Evolutionary conservation across 176 grass and related monocot genomes (phyloP).

Genomic region (Phyllostachys edulis): DNA sequence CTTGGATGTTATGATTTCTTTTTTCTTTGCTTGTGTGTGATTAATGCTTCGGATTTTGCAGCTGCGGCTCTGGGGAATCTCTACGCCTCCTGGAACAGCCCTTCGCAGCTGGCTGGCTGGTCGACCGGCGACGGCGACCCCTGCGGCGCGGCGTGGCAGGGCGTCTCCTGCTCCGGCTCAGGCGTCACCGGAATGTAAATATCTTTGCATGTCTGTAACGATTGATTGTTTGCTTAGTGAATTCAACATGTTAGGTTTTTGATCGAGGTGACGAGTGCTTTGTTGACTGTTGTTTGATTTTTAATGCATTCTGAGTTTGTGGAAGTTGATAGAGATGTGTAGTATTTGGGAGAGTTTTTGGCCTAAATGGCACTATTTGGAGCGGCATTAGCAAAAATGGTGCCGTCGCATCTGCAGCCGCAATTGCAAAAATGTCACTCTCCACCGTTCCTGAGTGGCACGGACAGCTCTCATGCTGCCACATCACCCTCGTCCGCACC

Average conservation of each 20-base stretch:
- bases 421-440: too few relatives aligned
- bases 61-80: slow-evolving; percentile 82
- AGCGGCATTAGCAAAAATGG: too few relatives aligned
- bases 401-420: too few relatives aligned
- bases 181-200: slow-evolving; percentile 86
- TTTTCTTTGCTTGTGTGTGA: background rate
- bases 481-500: too few relatives aligned
- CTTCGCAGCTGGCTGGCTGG: slow-evolving; percentile 80
- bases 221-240: background rate
- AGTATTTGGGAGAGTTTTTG: slow-evolving; percentile 16
- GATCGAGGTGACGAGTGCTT: background rate
- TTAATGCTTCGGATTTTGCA: slow-evolving; percentile 36
- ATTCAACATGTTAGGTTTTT: background rate
- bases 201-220: slow-evolving; percentile 18
- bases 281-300: slow-evolving; percentile 17
- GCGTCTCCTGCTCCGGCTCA: slow-evolving; percentile 79
- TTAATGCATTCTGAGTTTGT: slow-evolving; percentile 7
- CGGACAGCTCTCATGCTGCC: too few relatives aligned
- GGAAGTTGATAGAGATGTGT: slow-evolving; percentile 16
- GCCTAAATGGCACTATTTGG: too few relatives aligned
- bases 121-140: slow-evolving; percentile 75
- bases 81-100: slow-evolving; percentile 78
- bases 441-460: too few relatives aligned
- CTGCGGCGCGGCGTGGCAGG: slow-evolving; percentile 80
- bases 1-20: background rate